Evolutionary conservation across 2,329 filamentous ascomycete species (phyloP).

Genomic region (Zymoseptoria brevis): DNA sequence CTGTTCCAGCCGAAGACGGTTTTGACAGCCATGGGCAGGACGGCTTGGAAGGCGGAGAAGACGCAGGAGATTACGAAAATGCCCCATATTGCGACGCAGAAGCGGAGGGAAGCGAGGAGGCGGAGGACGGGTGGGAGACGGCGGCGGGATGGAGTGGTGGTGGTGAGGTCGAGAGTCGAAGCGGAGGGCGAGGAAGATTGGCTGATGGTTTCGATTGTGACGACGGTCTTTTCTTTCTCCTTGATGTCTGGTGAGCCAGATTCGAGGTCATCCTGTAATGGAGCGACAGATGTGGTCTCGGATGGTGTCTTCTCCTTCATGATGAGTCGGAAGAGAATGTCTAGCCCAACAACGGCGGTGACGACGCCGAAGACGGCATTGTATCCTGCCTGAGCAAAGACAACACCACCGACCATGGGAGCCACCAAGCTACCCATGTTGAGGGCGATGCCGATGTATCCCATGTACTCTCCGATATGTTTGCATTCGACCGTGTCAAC

Average conservation of each 20-base stretch:
- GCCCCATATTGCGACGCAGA: slow-evolving; percentile 16
- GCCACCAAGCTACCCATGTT: slow-evolving; percentile 55
- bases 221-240: neutral
- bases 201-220: slow-evolving; percentile 2
- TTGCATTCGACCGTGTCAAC: slow-evolving; percentile 58
- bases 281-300: neutral
- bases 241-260: neutral
- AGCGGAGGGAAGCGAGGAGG: slow-evolving; percentile 14
- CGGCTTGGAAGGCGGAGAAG: slow-evolving; percentile 16
- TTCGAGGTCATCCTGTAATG: neutral
- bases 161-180: neutral
- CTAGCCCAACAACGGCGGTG: slow-evolving; percentile 11
- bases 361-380: slow-evolving; percentile 18
- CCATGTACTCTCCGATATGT: slow-evolving; percentile 56
- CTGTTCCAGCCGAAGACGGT: slow-evolving; percentile 16
- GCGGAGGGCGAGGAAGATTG: neutral
- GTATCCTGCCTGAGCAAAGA: slow-evolving; percentile 47
- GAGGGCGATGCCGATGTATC: slow-evolving; percentile 56
- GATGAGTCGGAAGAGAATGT: slow-evolving; percentile 14
- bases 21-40: slow-evolving; percentile 14
- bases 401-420: slow-evolving; percentile 58
- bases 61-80: slow-evolving; percentile 14
- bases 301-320: slow-evolving; percentile 13
- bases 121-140: slow-evolving; percentile 12
- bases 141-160: neutral